phyloP scores from a whole-genome alignment of 176 grass and related monocot species.

The Oryza glumipatula region DNA sequence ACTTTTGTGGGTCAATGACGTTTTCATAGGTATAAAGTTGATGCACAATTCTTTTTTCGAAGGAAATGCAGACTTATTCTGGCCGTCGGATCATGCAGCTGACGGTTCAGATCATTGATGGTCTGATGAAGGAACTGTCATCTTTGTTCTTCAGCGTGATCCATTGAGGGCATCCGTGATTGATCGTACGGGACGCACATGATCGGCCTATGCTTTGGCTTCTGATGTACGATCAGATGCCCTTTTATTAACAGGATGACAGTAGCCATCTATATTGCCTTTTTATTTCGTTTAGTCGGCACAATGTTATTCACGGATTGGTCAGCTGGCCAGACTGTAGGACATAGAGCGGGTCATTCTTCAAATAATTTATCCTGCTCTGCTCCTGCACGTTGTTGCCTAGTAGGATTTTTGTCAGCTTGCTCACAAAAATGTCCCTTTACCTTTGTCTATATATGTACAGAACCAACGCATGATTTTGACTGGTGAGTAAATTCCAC shows the following conservation, averaged over 20 bases:
- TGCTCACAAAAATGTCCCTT: neutral
- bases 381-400: constrained; percentile 12
- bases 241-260: neutral
- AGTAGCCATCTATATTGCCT: neutral
- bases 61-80: constrained; percentile 13
- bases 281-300: neutral
- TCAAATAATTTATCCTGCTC: constrained; percentile 7
- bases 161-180: neutral
- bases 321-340: neutral
- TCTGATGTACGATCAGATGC: neutral
- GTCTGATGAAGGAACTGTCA: neutral
- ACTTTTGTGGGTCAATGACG: constrained; percentile 32
- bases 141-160: neutral
- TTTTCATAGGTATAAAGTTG: neutral
- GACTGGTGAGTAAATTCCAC: neutral
- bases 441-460: neutral
- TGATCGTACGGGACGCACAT: constrained; percentile 21
- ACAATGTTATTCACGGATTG: neutral
- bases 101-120: neutral
- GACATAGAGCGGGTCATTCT: neutral
- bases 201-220: constrained; percentile 1
- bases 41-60: constrained; percentile 7
- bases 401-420: constrained; percentile 24
- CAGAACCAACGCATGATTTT: constrained; percentile 1
- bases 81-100: constrained; percentile 23